These are phyloP conservation scores for Triticum monococcum DNA, from an alignment of 176 grass and related monocot genomes.

Conservation along the genomic window DNA sequence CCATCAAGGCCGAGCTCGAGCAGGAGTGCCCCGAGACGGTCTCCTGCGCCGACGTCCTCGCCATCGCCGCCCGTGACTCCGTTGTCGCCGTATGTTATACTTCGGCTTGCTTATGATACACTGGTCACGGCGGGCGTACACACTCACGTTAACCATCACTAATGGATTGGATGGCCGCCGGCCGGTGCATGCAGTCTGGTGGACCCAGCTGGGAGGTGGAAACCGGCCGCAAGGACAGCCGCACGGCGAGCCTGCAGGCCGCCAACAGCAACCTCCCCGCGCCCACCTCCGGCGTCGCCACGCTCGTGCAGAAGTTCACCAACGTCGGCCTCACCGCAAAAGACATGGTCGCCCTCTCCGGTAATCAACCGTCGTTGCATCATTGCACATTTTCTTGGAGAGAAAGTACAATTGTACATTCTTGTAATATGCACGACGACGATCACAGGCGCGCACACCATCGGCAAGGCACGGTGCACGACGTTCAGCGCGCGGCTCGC, in stretches of 20 bases:
- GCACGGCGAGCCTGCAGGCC: conserved; percentile 42
- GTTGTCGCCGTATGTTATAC: conserved; percentile 47
- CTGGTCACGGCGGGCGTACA: too few species aligned
- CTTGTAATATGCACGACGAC: background rate
- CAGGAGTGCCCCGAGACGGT: conserved; percentile 61
- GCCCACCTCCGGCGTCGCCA: conserved; percentile 72
- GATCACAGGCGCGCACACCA: conserved; percentile 69
- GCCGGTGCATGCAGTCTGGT: conserved; percentile 44
- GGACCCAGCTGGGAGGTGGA: conserved; percentile 81
- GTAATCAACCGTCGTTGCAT: background rate
- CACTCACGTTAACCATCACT: background rate
- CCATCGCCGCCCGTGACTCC: conserved; percentile 84
- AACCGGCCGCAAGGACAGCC: conserved; percentile 70
- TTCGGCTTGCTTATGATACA: background rate
- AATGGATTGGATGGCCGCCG: background rate
- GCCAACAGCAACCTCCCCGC: conserved; percentile 76
- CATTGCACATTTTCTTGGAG: too few species aligned
- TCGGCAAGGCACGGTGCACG: conserved; percentile 82
- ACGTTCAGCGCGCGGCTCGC: conserved; percentile 67
- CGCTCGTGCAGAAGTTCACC: conserved; percentile 77
- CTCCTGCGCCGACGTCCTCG: conserved; percentile 84
- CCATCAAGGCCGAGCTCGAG: conserved; percentile 78
- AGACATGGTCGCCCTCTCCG: conserved; percentile 87
- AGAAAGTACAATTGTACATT: background rate
- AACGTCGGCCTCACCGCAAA: conserved; percentile 65